Conservation (phyloP, 2,329 filamentous ascomycete species). For the Epichloe sylvatica region DNA sequence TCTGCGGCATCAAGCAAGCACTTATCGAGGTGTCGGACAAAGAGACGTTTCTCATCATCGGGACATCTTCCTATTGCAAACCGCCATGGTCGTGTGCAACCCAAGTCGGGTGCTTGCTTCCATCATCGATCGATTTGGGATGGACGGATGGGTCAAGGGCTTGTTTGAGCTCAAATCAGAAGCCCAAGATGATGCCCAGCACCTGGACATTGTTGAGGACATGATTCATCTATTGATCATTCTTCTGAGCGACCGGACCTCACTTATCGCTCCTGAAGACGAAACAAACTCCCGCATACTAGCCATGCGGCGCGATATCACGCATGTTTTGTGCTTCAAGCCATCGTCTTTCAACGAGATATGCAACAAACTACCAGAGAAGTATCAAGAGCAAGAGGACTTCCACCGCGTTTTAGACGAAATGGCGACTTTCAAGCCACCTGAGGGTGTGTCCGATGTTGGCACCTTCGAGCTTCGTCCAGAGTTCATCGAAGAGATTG, state of each 20-base stretch:
- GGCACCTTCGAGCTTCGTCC: slow-evolving; percentile 88
- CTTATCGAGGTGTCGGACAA: slow-evolving; percentile 78
- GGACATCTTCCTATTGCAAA: slow-evolving; percentile 87
- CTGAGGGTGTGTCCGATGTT: slow-evolving; percentile 82
- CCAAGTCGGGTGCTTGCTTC: slow-evolving; percentile 73
- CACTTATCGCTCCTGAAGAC: slow-evolving; percentile 55
- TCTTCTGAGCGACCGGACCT: slow-evolving; percentile 74
- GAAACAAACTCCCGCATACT: slow-evolving; percentile 51
- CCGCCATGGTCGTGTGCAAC: slow-evolving; percentile 74
- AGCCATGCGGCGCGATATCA: slow-evolving; percentile 76
- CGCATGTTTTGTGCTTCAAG: slow-evolving; percentile 90
- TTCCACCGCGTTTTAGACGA: slow-evolving; percentile 74
- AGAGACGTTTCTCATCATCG: slow-evolving; percentile 88
- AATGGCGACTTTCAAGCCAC: slow-evolving; percentile 78
- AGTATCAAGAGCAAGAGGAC: slow-evolving; percentile 75
- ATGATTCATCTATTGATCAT: slow-evolving; percentile 90
- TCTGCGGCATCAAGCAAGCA: slow-evolving; percentile 83
- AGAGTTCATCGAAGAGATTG: slow-evolving; percentile 73
- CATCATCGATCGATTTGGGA: slow-evolving; percentile 81
- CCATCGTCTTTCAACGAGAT: slow-evolving; percentile 91
- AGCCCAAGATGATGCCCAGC: slow-evolving; percentile 73
- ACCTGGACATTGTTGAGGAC: slow-evolving; percentile 88
- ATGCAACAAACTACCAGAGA: slow-evolving; percentile 71
- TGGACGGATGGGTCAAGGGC: slow-evolving; percentile 76
- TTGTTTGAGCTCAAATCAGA: slow-evolving; percentile 58